Evolutionary conservation across 805 yeast species (phyloP), one percentile per base, ranked within the genome.

Genomic region (Huiozyma naganishii): DNA sequence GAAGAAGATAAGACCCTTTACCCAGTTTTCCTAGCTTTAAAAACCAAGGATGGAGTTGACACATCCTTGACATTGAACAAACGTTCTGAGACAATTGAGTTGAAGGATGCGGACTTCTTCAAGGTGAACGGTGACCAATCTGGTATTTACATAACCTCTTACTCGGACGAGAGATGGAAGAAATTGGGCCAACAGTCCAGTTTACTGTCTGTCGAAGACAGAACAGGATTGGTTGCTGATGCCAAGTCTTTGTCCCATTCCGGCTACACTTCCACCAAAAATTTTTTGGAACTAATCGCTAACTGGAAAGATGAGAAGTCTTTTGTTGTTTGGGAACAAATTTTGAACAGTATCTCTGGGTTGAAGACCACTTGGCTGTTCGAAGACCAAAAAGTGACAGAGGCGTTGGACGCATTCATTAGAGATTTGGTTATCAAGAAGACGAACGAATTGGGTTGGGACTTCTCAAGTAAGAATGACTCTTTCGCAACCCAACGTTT

Each of bases 201-300:
- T 35, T 65, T 72, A 52, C 70, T 83, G 52, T 71, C 85, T n/a
- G 82, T 79, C 41, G 83, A 80, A 58, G 92, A 83, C 64, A 76
- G 86, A 63, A 77, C 80, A 45, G 89, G 88, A 36, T 71, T 82
- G 51, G 81, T 83, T 41, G 83, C 88, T n/a, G 94, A 83, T 64
- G 84, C 85, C 13, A 76, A 74, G 44, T 73, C 86, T 8, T 69
- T 82, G 49, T 77, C 89, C 5, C 65, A 78, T 32, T 77, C 89
- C 32, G 92, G 90, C 29, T 73, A 73, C 54, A 74, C 79, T 45
- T 67, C 79, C 29, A 74, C 87, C 33, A 67, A 75, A 5, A 77
- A 71, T 52, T 71, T 80, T 57, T 73, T 81, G 53, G 65, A 69
- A 49, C 72, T 81, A 57, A 72, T 81, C 37, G 70, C 73, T 45